A percentile compares a stretch with the other conserved stretches of the same genome.
Conservation (phyloP, 2,329 filamentous ascomycete species). For the Apiospora kogelbergensis region DNA sequence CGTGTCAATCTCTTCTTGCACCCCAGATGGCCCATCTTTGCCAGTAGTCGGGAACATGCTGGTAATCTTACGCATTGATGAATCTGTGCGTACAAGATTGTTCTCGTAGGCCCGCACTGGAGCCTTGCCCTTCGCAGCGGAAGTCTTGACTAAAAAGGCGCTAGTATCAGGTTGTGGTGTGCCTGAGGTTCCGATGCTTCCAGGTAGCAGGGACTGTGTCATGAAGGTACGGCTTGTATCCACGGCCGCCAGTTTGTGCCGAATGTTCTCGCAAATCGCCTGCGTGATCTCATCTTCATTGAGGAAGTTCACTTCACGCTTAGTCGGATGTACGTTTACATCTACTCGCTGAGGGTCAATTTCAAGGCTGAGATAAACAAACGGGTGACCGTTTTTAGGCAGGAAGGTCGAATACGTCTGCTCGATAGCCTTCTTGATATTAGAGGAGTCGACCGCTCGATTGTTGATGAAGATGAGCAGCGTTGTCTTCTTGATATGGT, state of each 20-base stretch:
- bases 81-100: slow-evolving; percentile 87
- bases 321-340: slow-evolving; percentile 97
- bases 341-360: slow-evolving; percentile 92
- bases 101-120: slow-evolving; percentile 72
- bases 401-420: slow-evolving; percentile 85
- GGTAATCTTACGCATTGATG: slow-evolving; percentile 88
- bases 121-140: slow-evolving; percentile 37
- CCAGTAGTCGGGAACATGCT: slow-evolving; percentile 77
- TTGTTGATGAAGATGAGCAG: slow-evolving; percentile 96
- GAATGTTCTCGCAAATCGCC: slow-evolving; percentile 77
- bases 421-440: slow-evolving; percentile 86
- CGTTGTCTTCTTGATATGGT: slow-evolving; percentile 85
- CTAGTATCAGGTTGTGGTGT: slow-evolving; percentile 28
- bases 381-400: slow-evolving; percentile 92
- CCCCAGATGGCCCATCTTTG: slow-evolving; percentile 33
- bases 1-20: slow-evolving; percentile 28
- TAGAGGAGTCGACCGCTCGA: slow-evolving; percentile 84
- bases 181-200: slow-evolving; percentile 43
- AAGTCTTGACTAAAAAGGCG: slow-evolving; percentile 32
- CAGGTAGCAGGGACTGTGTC: slow-evolving; percentile 86
- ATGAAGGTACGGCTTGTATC: slow-evolving; percentile 93
- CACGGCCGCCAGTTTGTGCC: slow-evolving; percentile 76
- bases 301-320: slow-evolving; percentile 93
- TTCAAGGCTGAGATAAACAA: slow-evolving; percentile 87
- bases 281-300: slow-evolving; percentile 97